A percentile compares a stretch with the other conserved stretches of the same genome.
Conservation (phyloP, 1,284 basidiomycete species). For the Trichosporon coremiiforme region DNA sequence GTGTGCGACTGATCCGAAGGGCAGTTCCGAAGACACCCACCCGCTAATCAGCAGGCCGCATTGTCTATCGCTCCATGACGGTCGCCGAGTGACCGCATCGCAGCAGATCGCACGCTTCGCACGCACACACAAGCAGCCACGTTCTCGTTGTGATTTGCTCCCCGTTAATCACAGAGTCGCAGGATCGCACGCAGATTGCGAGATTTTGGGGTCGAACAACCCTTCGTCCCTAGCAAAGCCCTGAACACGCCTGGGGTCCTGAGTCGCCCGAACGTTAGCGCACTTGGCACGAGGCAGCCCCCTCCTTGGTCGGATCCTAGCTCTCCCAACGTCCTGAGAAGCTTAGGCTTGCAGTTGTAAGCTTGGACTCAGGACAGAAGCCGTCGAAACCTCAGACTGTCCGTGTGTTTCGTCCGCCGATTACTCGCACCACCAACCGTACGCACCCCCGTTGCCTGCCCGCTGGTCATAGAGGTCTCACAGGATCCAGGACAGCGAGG, state of each 20-base stretch:
- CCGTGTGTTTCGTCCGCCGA: constrained; percentile 15
- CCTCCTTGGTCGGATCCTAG: not conserved
- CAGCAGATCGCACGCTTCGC: not conserved
- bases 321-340: not conserved
- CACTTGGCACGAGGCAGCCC: constrained; percentile 4
- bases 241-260: not conserved
- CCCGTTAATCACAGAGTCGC: constrained; percentile 8
- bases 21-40: not conserved
- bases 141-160: not conserved
- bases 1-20: not conserved
- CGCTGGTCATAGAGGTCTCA: too few relatives aligned
- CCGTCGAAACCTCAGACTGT: not conserved
- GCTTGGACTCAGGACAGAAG: constrained; percentile 10
- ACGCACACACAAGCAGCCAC: not conserved
- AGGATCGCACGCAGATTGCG: constrained; percentile 7
- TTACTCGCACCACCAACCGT: constrained; percentile 11
- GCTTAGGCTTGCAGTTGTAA: not conserved
- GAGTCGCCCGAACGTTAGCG: not conserved
- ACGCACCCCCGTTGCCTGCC: not conserved
- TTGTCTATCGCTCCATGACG: not conserved
- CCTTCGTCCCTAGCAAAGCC: not conserved
- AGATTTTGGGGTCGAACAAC: not conserved
- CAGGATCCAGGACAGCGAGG: not conserved
- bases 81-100: not conserved
- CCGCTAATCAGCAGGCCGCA: constrained; percentile 1